Conservation (phyloP, 2,329 filamentous ascomycete genomes). For the Arthrobotrys iridis region DNA sequence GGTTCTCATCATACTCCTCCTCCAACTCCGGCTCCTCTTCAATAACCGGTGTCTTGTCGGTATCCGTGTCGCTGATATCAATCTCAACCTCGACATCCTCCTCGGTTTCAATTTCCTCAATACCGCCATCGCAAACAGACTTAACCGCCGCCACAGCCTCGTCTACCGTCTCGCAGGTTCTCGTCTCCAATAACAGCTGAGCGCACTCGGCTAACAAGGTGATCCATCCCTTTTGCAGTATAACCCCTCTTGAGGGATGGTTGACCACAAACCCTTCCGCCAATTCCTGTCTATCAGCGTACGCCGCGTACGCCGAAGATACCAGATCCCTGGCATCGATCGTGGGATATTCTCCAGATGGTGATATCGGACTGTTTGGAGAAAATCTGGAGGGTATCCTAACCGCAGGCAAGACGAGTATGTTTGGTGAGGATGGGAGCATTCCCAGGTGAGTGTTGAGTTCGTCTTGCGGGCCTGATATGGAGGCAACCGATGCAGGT, state of each 20-base stretch:
- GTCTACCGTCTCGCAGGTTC: conserved; percentile 28
- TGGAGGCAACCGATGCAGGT: conserved; percentile 50
- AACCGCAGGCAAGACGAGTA: conserved; percentile 50
- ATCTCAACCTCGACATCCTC: conserved; percentile 51
- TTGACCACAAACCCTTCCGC: conserved; percentile 53
- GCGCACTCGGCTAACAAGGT: conserved; percentile 47
- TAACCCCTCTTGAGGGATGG: conserved; percentile 51
- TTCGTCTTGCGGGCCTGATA: conserved; percentile 52
- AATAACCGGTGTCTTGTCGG: conserved; percentile 50
- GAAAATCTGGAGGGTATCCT: conserved; percentile 33
- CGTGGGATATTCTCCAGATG: conserved; percentile 32
- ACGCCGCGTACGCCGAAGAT: conserved; percentile 36
- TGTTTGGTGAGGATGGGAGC: conserved; percentile 50
- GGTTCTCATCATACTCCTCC: conserved; percentile 46
- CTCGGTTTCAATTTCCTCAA: conserved; percentile 50
- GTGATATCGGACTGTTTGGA: conserved; percentile 40
- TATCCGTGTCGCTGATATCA: conserved; percentile 52
- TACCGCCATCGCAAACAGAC: conserved; percentile 42
- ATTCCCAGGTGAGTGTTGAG: conserved; percentile 53
- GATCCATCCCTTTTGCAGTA: conserved; percentile 53
- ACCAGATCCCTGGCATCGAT: conserved; percentile 49
- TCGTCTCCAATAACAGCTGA: conserved; percentile 35
- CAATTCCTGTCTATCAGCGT: conserved; percentile 39
- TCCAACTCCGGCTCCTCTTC: conserved; percentile 49
- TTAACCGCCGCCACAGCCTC: conserved; percentile 47